These are phyloP conservation scores for Stylosanthes scabra DNA, from an alignment of 331 rosid species.

Conservation along the genomic window DNA sequence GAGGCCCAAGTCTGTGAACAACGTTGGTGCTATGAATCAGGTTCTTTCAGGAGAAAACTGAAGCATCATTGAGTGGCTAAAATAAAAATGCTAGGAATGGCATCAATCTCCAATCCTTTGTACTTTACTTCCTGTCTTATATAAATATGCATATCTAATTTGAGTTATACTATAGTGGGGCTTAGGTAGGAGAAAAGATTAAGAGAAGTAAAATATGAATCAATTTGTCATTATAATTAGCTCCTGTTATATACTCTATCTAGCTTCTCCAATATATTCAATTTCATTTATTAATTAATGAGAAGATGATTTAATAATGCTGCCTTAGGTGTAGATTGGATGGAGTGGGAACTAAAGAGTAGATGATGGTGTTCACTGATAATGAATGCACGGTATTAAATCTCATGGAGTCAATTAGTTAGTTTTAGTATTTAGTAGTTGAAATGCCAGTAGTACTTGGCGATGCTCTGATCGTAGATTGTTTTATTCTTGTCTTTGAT, in stretches of 20 bases:
- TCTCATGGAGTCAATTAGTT: too few species aligned
- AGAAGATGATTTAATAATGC: too few species aligned
- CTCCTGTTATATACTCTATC: conserved; percentile 33
- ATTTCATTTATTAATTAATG: conserved; percentile 40
- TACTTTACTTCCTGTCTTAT: conserved; percentile 28
- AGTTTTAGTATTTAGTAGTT: too few species aligned
- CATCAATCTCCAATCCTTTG: conserved; percentile 12
- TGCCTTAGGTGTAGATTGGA: too few species aligned
- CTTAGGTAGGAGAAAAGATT: conserved; percentile 4
- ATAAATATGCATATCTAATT: conserved; percentile 29
- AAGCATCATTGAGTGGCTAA: conserved; percentile 16
- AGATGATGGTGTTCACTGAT: too few species aligned
- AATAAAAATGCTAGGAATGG: conserved; percentile 30
- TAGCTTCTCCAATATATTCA: conserved; percentile 22
- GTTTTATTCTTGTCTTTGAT: too few species aligned
- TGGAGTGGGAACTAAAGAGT: too few species aligned
- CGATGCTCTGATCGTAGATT: too few species aligned
- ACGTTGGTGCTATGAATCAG: conserved; percentile 44
- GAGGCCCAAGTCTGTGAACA: conserved; percentile 68
- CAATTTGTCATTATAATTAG: conserved; percentile 60
- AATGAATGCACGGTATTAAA: too few species aligned
- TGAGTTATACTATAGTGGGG: conserved; percentile 37
- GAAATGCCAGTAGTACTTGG: too few species aligned
- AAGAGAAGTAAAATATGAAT: conserved; percentile 34
- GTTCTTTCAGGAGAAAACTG: conserved; percentile 53